Evolutionary conservation across 768 basidiomycete genomes (phyloP).

Genomic region (Termitomyces heimii): DNA sequence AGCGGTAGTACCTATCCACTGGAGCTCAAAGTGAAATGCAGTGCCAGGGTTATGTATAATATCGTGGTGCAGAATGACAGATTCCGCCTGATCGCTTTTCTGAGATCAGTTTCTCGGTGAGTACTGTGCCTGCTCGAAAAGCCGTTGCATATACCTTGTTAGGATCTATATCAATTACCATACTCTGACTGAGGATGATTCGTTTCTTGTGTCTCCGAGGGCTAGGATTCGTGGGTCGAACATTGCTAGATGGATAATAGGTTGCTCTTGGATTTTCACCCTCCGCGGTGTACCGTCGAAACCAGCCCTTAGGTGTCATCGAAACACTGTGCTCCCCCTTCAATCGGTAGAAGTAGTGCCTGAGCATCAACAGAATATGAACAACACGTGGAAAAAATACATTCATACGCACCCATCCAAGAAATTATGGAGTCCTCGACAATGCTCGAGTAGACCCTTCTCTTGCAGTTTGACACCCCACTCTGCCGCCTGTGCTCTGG

Average conservation of each 20-base stretch:
- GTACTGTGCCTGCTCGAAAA: background rate
- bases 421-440: slow-evolving; percentile 72
- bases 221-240: slow-evolving; percentile 28
- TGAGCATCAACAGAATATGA: slow-evolving; percentile 20
- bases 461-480: slow-evolving; percentile 74
- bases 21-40: slow-evolving; percentile 94
- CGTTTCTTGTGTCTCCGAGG: slow-evolving; percentile 49
- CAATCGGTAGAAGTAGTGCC: slow-evolving; percentile 87
- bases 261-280: slow-evolving; percentile 27
- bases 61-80: slow-evolving; percentile 87
- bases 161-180: slow-evolving; percentile 84
- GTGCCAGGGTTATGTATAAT: slow-evolving; percentile 93
- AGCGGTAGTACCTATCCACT: slow-evolving; percentile 95
- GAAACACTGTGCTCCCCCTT: slow-evolving; percentile 71
- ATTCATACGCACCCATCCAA: slow-evolving; percentile 68
- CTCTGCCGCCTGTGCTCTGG: slow-evolving; percentile 72
- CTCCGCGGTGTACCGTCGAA: slow-evolving; percentile 47
- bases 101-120: slow-evolving; percentile 21
- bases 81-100: slow-evolving; percentile 85
- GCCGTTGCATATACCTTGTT: slow-evolving; percentile 42
- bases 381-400: background rate
- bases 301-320: slow-evolving; percentile 71
- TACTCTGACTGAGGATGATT: slow-evolving; percentile 79
- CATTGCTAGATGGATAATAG: slow-evolving; percentile 29
- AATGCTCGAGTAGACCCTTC: slow-evolving; percentile 84